Evolutionary conservation across 139 green algal genomes (phyloP).

Genomic region (Gonium pectorale): DNA sequence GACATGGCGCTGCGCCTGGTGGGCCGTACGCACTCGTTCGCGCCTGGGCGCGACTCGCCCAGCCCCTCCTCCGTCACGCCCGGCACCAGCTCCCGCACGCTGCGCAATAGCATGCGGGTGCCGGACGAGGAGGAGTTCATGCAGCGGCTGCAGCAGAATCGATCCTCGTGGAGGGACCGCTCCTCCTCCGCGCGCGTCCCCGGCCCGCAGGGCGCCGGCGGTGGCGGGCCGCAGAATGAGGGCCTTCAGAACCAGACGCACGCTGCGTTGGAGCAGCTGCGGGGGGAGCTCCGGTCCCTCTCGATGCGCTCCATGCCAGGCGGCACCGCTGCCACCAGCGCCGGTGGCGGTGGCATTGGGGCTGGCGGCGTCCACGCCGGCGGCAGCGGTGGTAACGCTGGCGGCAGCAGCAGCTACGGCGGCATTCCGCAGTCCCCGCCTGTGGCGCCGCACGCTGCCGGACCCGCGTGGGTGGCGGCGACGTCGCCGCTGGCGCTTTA

Average conservation of each 20-base stretch:
- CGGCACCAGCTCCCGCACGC: neutral
- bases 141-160: constrained; percentile 1
- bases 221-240: neutral
- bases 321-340: no score
- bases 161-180: constrained; percentile 15
- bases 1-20: neutral
- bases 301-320: neutral
- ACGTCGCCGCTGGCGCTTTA: neutral
- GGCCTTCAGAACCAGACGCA: constrained; percentile 39
- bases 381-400: neutral
- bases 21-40: constrained; percentile 8
- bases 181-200: no score
- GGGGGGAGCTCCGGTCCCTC: constrained; percentile 14
- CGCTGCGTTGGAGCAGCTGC: constrained; percentile 29
- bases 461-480: no score
- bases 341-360: neutral
- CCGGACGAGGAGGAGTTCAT: constrained; percentile 34
- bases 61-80: neutral
- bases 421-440: no score
- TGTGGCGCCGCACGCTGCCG: no score
- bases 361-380: neutral
- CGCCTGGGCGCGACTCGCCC: neutral
- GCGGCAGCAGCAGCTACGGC: neutral
- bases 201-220: neutral
- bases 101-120: neutral